Percentiles rank a stretch among this genome's conserved stretches.
These are phyloP conservation scores for Mucor irregularis DNA, from an alignment of 371 early-diverging fungal genomes.

Conservation along the genomic window DNA sequence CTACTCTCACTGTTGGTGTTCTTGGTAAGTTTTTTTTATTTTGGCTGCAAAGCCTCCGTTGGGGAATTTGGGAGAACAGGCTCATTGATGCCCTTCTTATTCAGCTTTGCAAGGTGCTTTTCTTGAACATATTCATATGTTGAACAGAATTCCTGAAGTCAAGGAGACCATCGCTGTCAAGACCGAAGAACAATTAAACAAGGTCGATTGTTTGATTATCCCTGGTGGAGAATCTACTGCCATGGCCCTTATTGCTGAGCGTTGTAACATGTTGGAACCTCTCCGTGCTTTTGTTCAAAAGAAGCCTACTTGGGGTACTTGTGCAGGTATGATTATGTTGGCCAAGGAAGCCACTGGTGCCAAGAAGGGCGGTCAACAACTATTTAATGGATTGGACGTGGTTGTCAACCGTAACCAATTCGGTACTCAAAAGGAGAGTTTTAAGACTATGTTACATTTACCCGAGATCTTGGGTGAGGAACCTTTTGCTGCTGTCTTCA, in stretches of 20 bases:
- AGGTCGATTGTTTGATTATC: constrained; percentile 87
- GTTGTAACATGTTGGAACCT: constrained; percentile 74
- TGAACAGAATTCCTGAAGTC: constrained; percentile 63
- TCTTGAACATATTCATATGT: constrained; percentile 83
- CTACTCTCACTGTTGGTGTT: constrained; percentile 25
- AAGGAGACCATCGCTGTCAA: constrained; percentile 68
- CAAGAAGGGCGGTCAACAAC: constrained; percentile 83
- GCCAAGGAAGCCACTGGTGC: constrained; percentile 72
- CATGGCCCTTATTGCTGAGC: constrained; percentile 89
- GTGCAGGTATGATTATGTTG: constrained; percentile 95
- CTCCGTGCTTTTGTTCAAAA: constrained; percentile 71
- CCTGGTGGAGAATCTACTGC: constrained; percentile 96
- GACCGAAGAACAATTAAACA: constrained; percentile 62
- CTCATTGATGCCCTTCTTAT: too few relatives aligned
- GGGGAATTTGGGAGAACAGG: background rate
- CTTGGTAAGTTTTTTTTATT: constrained; percentile 33
- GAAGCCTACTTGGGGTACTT: constrained; percentile 94
- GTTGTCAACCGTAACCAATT: constrained; percentile 92
- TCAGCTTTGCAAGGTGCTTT: constrained; percentile 94
- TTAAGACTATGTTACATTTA: constrained; percentile 69
- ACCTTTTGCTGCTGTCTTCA: constrained; percentile 85
- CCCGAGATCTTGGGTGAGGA: constrained; percentile 54
- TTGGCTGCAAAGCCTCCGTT: too few relatives aligned
- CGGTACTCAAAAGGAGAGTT: constrained; percentile 91
- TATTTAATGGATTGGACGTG: constrained; percentile 82